phyloP scores from a whole-genome alignment of 2,329 filamentous ascomycete genomes.

The Cercospora sp. region DNA sequence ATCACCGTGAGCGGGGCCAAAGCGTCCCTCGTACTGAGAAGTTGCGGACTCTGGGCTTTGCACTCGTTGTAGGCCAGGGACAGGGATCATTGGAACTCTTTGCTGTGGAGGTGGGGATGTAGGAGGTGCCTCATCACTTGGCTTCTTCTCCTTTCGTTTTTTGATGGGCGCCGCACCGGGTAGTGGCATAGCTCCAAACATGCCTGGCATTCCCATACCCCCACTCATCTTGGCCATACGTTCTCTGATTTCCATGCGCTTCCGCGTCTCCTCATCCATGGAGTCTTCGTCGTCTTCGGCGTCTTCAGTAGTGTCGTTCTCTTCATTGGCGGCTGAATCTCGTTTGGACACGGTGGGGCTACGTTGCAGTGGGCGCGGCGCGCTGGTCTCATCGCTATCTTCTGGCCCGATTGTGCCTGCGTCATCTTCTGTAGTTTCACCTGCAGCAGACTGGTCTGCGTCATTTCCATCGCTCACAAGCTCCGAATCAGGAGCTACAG shows the following conservation, averaged over 20 bases:
- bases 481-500: constrained; percentile 49
- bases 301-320: constrained; percentile 53
- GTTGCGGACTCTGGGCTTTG: constrained; percentile 52
- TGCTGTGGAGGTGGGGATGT: constrained; percentile 33
- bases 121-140: constrained; percentile 38
- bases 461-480: constrained; percentile 63
- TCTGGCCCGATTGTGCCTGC: constrained; percentile 67
- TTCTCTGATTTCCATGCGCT: constrained; percentile 84
- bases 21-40: constrained; percentile 44
- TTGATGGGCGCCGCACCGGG: constrained; percentile 51
- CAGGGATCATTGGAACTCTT: constrained; percentile 57
- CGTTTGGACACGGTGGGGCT: constrained; percentile 40
- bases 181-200: constrained; percentile 71
- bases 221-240: constrained; percentile 99
- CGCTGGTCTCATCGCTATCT: constrained; percentile 65
- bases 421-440: constrained; percentile 62
- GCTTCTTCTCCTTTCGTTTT: constrained; percentile 47
- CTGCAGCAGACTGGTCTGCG: constrained; percentile 64
- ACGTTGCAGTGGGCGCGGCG: constrained; percentile 44
- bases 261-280: constrained; percentile 79
- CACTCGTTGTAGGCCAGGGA: constrained; percentile 61
- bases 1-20: constrained; percentile 48
- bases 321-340: constrained; percentile 51
- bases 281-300: constrained; percentile 81
- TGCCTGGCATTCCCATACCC: constrained; percentile 93